Conservation (phyloP, 768 basidiomycete species). For the Lactarius quietus region DNA sequence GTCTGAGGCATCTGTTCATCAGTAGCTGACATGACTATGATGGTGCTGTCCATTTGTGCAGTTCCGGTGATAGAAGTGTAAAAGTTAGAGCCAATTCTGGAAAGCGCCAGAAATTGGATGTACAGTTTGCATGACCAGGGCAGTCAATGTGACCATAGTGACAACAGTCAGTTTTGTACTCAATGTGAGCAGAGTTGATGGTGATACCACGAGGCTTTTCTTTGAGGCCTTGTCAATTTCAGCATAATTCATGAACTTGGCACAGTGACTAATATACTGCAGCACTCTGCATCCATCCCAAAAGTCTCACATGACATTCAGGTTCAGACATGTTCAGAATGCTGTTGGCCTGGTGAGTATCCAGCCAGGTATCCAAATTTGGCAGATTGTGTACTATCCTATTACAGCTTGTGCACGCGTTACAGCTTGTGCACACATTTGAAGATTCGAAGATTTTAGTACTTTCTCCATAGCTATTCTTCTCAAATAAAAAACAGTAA, state of each 20-base stretch:
- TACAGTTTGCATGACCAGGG: slow-evolving; percentile 93
- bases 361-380: too few relatives aligned
- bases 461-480: too few relatives aligned
- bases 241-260: slow-evolving; percentile 89
- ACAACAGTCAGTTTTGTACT: slow-evolving; percentile 86
- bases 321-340: too few relatives aligned
- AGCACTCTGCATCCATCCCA: too few relatives aligned
- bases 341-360: too few relatives aligned
- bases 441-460: too few relatives aligned
- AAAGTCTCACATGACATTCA: too few relatives aligned
- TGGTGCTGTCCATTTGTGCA: slow-evolving; percentile 95
- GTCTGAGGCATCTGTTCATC: slow-evolving; percentile 99
- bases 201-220: slow-evolving; percentile 99
- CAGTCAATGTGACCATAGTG: slow-evolving; percentile 99
- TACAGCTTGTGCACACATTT: too few relatives aligned
- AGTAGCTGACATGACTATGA: slow-evolving; percentile 95
- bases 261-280: too few relatives aligned
- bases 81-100: slow-evolving; percentile 20
- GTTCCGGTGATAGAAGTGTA: slow-evolving; percentile 75
- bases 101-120: slow-evolving; percentile 31
- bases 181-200: slow-evolving; percentile 97
- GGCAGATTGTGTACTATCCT: too few relatives aligned
- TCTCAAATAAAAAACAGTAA: too few relatives aligned
- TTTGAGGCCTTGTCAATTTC: slow-evolving; percentile 99
- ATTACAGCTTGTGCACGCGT: too few relatives aligned